Evolutionary conservation across 352 stramenopile species (phyloP).

Genomic region (Blastocystis sp.): DNA sequence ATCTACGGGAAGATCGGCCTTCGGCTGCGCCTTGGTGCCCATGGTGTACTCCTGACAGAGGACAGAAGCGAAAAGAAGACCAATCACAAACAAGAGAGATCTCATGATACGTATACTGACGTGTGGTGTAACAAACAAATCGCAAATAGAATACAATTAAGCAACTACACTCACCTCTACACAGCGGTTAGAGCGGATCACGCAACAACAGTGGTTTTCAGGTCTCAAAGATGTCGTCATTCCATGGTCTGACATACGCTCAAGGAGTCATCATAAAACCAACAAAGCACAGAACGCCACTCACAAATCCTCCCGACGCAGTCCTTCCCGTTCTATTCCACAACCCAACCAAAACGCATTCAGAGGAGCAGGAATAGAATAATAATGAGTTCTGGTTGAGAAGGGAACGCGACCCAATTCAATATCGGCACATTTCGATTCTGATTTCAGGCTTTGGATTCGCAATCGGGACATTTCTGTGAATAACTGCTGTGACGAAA

Average conservation of each 20-base stretch:
- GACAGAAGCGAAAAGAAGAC: constrained; percentile 11
- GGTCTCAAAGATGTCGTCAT: constrained; percentile 68
- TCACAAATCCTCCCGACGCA: neutral
- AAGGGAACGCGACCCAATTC: neutral
- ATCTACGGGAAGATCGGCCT: constrained; percentile 47
- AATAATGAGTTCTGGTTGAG: neutral
- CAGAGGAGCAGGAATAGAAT: neutral
- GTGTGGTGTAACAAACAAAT: constrained; percentile 5
- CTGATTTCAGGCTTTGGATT: too few relatives aligned
- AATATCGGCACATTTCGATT: too few relatives aligned
- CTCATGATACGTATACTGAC: constrained; percentile 30
- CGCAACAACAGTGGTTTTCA: constrained; percentile 5
- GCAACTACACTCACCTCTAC: neutral
- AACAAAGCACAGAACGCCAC: neutral
- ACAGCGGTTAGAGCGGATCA: neutral
- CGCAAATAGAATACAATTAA: neutral
- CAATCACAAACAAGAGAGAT: neutral
- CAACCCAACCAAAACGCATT: neutral
- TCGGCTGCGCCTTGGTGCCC: constrained; percentile 32
- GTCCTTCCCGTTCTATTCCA: neutral
- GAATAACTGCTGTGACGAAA: too few relatives aligned
- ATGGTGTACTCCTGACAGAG: constrained; percentile 56
- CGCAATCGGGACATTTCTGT: too few relatives aligned
- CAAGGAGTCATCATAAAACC: constrained; percentile 50
- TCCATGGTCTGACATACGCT: constrained; percentile 58